Base-by-base conservation (phyloP, 2,329 filamentous ascomycete species). In the Exophiala viscosa region DNA sequence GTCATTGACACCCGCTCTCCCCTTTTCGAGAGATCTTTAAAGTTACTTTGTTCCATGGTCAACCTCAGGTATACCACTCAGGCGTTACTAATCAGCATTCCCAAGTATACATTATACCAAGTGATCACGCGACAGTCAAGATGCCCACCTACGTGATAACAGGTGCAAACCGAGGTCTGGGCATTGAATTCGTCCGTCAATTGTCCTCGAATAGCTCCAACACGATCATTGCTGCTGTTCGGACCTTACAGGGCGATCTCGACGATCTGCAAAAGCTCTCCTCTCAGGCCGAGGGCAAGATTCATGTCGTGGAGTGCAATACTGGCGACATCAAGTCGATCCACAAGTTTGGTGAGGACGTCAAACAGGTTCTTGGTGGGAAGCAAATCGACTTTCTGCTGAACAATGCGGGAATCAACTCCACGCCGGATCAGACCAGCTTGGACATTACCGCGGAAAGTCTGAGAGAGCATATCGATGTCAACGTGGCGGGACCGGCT, bases 401-500 rank as follows among this genome's bases (percentile, higher is more conserved):
- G 39, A 60, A 60, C 47, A 60, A 60, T 34, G 58, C 58, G 35
- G 58, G 52, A 34, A 56, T 57, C 46, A 58, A 59, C 34, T 14
- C 45, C 15, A 51, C 45, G 28, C 18, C 54, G 17, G 28, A 41
- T 20, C 40, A 52, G 41, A 53, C 39, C 8, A 43, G 41, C n/a
- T 41, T 58, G 34, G 41, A 38, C 15, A 34, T 60, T 7, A 44
- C 41, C 45, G 45, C 45, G 28, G 60, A 49, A 4, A 42, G 43
- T 44, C 52, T 53, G 18, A 39, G 28, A 39, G 43, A 23, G 40
- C 51, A 39, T 46, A 52, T 64, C 13, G 60, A 64, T 8, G 59
- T 64, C 9, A 70, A 70, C 34, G 61, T 67, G 5, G 57, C 64
- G 43, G 65, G 67, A 9, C 63, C 65, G 1, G 58, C 62, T 0